These are phyloP conservation scores for Sanghuangporus weigelae DNA, from an alignment of 1,284 basidiomycete species.

Conservation along the genomic window DNA sequence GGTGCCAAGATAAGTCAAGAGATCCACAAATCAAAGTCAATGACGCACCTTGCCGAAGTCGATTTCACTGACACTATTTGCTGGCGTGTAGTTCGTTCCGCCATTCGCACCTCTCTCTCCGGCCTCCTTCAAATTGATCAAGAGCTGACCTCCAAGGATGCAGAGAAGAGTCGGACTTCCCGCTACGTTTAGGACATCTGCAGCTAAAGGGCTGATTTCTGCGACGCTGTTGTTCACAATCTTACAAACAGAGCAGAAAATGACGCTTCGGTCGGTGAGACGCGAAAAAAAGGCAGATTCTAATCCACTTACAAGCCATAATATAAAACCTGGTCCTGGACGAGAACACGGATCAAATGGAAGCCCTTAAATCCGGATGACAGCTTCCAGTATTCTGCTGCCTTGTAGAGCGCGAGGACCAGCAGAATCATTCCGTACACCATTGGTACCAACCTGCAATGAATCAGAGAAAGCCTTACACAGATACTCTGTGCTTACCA, in stretches of 20 bases:
- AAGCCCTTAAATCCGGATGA: background rate
- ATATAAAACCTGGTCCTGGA: slow-evolving; percentile 3
- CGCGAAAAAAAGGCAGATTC: background rate
- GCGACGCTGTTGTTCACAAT: background rate
- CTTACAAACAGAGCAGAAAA: background rate
- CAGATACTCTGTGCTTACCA: background rate
- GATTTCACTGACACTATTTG: background rate
- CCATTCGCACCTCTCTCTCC: too few relatives aligned
- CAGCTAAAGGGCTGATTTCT: too few relatives aligned
- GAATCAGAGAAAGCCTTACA: background rate
- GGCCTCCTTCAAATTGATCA: too few relatives aligned
- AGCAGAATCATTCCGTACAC: slow-evolving; percentile 2
- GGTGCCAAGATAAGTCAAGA: too few relatives aligned
- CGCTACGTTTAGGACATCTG: background rate
- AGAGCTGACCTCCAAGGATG: too few relatives aligned
- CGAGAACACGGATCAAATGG: background rate
- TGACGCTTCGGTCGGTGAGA: background rate
- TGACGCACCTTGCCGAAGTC: background rate
- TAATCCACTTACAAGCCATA: background rate
- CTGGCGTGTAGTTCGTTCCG: too few relatives aligned
- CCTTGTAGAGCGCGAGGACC: slow-evolving; percentile 3
- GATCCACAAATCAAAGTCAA: too few relatives aligned
- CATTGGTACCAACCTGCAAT: background rate
- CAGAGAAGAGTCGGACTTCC: background rate
- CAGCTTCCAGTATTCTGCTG: background rate